Conservation (phyloP, 129 eudicot genomes). For the Cynara cardunculus region DNA sequence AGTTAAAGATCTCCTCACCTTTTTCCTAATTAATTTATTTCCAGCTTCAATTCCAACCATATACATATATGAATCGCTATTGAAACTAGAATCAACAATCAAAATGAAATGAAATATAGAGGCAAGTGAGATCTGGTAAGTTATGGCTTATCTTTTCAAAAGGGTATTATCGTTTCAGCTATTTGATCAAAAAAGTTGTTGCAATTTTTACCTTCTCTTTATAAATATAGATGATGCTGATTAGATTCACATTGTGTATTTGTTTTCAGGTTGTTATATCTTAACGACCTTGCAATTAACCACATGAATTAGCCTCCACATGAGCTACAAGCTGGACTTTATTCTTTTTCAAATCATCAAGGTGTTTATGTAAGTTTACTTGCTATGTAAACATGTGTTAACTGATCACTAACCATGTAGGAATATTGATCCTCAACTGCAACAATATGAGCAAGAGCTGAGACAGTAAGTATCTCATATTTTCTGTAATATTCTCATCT, state of each 20-base stretch:
- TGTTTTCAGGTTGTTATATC: neutral
- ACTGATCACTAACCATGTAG: no score
- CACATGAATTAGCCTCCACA: slow-evolving; percentile 19
- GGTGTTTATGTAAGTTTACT: no score
- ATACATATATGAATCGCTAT: neutral
- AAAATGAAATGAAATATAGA: neutral
- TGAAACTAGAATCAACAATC: neutral
- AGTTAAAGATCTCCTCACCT: neutral
- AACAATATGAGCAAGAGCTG: no score
- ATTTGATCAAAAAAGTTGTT: no score
- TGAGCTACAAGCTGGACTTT: neutral
- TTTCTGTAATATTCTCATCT: no score
- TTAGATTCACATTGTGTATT: neutral
- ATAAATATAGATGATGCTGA: neutral
- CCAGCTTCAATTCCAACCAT: neutral
- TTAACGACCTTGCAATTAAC: slow-evolving; percentile 20
- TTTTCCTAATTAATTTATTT: neutral
- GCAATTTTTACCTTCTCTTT: neutral
- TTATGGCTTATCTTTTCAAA: neutral
- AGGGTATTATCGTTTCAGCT: no score
- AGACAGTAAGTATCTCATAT: no score
- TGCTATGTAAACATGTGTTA: no score
- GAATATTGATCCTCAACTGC: no score
- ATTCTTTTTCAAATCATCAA: neutral
- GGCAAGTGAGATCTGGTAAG: neutral